A percentile compares a stretch with the other conserved stretches of the same genome.
phyloP scores from a whole-genome alignment of 305 asterid species.

The Striga hermonthica region DNA sequence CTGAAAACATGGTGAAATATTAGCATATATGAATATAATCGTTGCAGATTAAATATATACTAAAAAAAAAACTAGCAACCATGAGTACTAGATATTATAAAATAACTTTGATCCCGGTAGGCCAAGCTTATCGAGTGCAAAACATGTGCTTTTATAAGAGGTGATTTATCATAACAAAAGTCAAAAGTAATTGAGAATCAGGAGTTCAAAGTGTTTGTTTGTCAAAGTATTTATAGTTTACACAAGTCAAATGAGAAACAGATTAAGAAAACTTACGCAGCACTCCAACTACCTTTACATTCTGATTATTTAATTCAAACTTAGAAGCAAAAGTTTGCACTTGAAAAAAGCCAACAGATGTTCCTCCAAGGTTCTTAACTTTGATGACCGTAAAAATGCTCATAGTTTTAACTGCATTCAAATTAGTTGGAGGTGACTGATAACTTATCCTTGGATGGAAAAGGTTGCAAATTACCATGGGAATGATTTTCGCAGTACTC shows the following conservation, averaged over 20 bases:
- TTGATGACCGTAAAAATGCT: not conserved
- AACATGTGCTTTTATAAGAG: not conserved
- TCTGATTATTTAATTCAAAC: not conserved
- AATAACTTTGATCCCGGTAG: conserved; percentile 18
- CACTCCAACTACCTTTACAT: not conserved
- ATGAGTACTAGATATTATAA: conserved; percentile 17
- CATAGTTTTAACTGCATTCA: conserved; percentile 25
- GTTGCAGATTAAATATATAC: not conserved
- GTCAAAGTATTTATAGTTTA: not conserved
- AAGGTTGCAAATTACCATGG: conserved; percentile 58
- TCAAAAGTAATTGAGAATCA: not conserved
- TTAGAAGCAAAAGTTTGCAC: not conserved
- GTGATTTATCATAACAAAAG: not conserved
- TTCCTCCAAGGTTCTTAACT: conserved; percentile 5
- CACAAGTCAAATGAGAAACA: not conserved
- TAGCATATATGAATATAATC: conserved; percentile 19
- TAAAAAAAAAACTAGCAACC: conserved; percentile 5
- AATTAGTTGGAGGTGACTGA: conserved; percentile 19
- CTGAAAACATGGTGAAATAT: conserved; percentile 51
- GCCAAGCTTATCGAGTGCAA: conserved; percentile 19
- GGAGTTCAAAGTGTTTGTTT: too few relatives aligned
- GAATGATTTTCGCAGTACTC: conserved; percentile 53
- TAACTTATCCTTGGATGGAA: conserved; percentile 28
- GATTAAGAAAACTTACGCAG: not conserved
- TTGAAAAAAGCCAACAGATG: not conserved